Evolutionary conservation across 345 rosid genomes (phyloP).

Genomic region (Euphorbia peplus): DNA sequence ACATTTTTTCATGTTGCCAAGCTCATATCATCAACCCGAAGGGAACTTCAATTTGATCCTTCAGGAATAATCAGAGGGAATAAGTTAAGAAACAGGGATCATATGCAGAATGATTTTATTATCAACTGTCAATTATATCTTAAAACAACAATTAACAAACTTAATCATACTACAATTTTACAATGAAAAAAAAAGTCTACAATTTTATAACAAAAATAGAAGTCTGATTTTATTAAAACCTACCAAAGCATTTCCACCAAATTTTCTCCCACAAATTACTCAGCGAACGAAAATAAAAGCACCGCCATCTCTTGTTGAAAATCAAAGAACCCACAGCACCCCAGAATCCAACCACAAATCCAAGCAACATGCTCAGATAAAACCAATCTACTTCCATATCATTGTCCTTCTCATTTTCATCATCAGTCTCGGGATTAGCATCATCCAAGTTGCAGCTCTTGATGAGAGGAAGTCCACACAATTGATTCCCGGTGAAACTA

Average conservation of each 20-base stretch:
- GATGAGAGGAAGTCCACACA: constrained; percentile 8
- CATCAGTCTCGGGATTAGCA: neutral
- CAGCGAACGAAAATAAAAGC: neutral
- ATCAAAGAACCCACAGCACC: neutral
- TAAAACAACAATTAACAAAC: no score
- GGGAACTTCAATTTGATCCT: no score
- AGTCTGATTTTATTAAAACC: neutral
- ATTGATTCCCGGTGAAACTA: neutral
- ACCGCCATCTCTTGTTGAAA: neutral
- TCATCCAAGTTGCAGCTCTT: neutral
- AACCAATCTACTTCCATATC: neutral
- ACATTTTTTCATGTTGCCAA: no score
- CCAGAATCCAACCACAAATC: neutral
- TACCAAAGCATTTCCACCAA: neutral
- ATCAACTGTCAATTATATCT: no score
- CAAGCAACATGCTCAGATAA: neutral
- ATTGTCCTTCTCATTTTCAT: neutral
- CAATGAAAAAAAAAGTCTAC: no score
- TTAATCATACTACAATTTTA: no score
- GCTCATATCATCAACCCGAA: no score
- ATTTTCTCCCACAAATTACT: neutral
- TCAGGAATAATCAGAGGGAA: no score
- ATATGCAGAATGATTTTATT: no score
- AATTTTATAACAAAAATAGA: no score
- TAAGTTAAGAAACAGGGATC: no score